Conservation (phyloP, 2,329 filamentous ascomycete genomes). For the Diplocarpon mali region DNA sequence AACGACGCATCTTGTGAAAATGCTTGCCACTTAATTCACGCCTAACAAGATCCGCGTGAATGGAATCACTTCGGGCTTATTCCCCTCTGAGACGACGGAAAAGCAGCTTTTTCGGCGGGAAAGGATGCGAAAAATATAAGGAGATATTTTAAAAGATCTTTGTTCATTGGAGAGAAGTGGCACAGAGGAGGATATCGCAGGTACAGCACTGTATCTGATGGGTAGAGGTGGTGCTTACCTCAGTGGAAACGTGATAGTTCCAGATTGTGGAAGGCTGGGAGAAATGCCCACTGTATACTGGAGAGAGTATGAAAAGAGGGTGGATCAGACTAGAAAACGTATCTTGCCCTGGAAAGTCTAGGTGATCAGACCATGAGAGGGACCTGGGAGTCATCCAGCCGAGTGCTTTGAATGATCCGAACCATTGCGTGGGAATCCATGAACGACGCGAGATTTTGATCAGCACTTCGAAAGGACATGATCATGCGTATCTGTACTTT, state of each 20-base stretch:
- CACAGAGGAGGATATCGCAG: slow-evolving; percentile 50
- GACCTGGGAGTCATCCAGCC: no score
- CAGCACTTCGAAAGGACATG: no score
- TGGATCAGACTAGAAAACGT: no score
- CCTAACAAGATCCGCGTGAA: slow-evolving; percentile 45
- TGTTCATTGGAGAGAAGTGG: slow-evolving; percentile 30
- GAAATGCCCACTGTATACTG: slow-evolving; percentile 9
- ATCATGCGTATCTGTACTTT: no score
- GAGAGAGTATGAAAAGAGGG: not conserved
- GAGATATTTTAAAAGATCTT: not conserved
- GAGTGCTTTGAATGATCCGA: no score
- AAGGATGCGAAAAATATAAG: slow-evolving; percentile 26
- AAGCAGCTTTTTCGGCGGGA: not conserved
- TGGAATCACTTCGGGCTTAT: slow-evolving; percentile 10
- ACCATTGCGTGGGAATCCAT: no score
- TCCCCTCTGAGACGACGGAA: slow-evolving; percentile 9
- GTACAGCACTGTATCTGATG: slow-evolving; percentile 37
- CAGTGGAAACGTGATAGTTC: slow-evolving; percentile 16
- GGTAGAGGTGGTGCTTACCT: slow-evolving; percentile 20
- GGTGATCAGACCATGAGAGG: no score
- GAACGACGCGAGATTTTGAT: no score
- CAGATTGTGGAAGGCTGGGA: slow-evolving; percentile 19
- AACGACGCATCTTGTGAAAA: slow-evolving; percentile 58
- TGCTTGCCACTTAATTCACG: slow-evolving; percentile 52
- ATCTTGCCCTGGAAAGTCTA: no score